Conservation (phyloP, 495 filamentous ascomycete species). For the Pyronema domesticum region DNA sequence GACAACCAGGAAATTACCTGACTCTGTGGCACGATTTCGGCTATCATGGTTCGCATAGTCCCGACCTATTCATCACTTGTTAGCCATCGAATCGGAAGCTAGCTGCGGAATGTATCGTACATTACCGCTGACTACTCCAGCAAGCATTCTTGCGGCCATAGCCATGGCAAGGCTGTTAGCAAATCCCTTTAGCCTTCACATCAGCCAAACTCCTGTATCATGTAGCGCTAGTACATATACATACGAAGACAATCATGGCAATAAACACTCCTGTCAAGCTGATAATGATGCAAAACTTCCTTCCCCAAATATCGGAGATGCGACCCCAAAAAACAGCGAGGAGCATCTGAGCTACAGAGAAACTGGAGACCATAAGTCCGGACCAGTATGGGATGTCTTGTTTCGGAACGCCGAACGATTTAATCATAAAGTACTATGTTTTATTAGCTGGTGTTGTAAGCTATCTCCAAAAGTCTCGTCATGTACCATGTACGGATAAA, state of each 20-base stretch:
- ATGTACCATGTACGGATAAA: constrained; percentile 88
- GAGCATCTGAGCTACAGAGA: constrained; percentile 61
- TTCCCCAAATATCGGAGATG: constrained; percentile 65
- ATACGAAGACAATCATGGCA: constrained; percentile 50
- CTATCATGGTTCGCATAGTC: constrained; percentile 67
- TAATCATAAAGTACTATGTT: constrained; percentile 29
- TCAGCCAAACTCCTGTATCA: neutral
- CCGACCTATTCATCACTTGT: constrained; percentile 31
- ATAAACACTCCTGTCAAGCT: constrained; percentile 69
- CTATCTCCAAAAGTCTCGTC: constrained; percentile 29
- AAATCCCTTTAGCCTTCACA: constrained; percentile 33
- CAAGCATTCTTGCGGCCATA: constrained; percentile 51
- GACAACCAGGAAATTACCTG: neutral
- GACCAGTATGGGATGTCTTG: constrained; percentile 60
- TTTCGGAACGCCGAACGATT: constrained; percentile 45
- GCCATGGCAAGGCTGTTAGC: constrained; percentile 70
- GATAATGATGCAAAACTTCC: constrained; percentile 65
- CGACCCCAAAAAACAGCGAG: constrained; percentile 80
- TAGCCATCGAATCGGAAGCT: neutral
- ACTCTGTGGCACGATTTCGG: constrained; percentile 38
- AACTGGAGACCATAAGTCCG: constrained; percentile 74
- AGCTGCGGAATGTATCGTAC: constrained; percentile 18
- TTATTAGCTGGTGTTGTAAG: neutral
- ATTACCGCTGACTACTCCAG: constrained; percentile 71
- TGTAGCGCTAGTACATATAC: constrained; percentile 46